Conservation (phyloP, 495 filamentous ascomycete species). For the Neurospora tetrasperma region DNA sequence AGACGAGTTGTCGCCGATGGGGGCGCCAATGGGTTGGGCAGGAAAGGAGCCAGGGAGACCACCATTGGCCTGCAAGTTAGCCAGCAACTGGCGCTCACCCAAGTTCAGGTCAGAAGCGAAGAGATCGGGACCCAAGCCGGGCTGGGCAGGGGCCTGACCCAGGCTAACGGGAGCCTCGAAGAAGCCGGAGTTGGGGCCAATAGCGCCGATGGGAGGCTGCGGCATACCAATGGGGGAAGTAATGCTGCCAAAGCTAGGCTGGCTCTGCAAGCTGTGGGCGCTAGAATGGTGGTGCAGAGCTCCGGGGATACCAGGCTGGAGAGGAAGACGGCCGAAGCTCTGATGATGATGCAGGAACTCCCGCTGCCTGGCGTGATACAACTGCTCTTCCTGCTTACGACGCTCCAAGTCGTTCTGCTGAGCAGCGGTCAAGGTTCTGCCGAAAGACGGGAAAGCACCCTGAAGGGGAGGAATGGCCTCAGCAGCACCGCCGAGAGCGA, state of each 20-base stretch:
- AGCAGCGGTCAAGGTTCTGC: constrained; percentile 92
- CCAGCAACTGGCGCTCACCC: constrained; percentile 31
- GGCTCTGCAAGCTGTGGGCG: constrained; percentile 88
- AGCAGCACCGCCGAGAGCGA: constrained; percentile 37
- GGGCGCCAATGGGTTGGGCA: constrained; percentile 22
- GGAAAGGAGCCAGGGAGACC: constrained; percentile 25
- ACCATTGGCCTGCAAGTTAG: constrained; percentile 25
- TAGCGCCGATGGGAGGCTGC: constrained; percentile 54
- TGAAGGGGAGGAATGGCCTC: constrained; percentile 90
- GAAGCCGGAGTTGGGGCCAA: constrained; percentile 46
- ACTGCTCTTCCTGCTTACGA: constrained; percentile 96
- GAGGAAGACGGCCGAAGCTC: constrained; percentile 47
- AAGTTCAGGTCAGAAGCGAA: constrained; percentile 39
- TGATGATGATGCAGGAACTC: constrained; percentile 55
- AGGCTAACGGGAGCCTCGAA: constrained; percentile 49
- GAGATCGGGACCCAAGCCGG: constrained; percentile 27
- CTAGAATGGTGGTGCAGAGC: constrained; percentile 85
- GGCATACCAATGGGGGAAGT: constrained; percentile 74
- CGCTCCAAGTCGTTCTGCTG: constrained; percentile 96
- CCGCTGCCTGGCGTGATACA: constrained; percentile 87
- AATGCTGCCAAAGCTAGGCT: constrained; percentile 88
- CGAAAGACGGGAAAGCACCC: constrained; percentile 88
- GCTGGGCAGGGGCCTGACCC: constrained; percentile 9
- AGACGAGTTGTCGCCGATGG: constrained; percentile 17
- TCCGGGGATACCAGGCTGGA: constrained; percentile 60